phyloP scores from a whole-genome alignment of 148 eudicot species.

The Rhododendron vialii region DNA sequence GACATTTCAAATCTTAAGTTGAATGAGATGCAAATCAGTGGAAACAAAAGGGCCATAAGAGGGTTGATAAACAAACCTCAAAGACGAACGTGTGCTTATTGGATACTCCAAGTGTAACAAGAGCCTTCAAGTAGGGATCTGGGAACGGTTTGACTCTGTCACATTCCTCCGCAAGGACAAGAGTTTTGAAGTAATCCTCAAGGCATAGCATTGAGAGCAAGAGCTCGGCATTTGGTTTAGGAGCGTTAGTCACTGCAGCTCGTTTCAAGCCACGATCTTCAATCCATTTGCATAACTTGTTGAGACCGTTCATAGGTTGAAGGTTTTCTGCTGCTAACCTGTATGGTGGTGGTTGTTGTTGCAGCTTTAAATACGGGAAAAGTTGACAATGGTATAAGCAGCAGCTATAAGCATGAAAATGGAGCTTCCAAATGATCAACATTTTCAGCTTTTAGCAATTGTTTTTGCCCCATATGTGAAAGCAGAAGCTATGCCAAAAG shows the following conservation, averaged over 20 bases:
- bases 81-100: neutral
- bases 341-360: neutral
- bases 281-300: constrained; percentile 70
- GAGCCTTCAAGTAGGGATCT: constrained; percentile 81
- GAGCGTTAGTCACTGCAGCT: constrained; percentile 97
- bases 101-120: constrained; percentile 9
- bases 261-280: constrained; percentile 85
- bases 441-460: neutral
- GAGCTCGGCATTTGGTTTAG: constrained; percentile 71
- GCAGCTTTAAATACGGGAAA: neutral
- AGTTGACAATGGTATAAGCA: neutral
- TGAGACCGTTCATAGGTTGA: constrained; percentile 62
- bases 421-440: neutral
- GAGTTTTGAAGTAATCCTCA: constrained; percentile 60
- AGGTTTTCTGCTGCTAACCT: constrained; percentile 69
- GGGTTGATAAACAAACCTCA: neutral
- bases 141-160: constrained; percentile 87
- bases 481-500: neutral
- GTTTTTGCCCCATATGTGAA: neutral
- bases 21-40: neutral
- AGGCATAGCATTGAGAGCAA: constrained; percentile 76
- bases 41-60: neutral
- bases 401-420: neutral
- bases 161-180: constrained; percentile 74
- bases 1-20: neutral